Evolutionary conservation across 345 rosid genomes (phyloP).

Genomic region (Eucalyptus virginea): DNA sequence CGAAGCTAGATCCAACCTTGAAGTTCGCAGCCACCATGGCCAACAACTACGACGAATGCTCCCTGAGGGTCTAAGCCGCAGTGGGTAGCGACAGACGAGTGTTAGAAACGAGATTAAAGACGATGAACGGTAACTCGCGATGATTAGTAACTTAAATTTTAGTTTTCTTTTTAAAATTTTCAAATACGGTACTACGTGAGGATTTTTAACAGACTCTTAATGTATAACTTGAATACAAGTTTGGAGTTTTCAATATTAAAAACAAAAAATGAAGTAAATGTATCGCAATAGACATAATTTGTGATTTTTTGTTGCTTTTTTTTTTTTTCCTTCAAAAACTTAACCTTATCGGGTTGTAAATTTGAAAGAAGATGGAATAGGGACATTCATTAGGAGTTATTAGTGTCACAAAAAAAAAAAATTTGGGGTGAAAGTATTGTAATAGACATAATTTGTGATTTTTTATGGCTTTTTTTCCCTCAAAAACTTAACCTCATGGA

Average conservation of each 20-base stretch:
- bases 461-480: no score
- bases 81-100: background rate
- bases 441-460: no score
- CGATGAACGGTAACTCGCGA: rapidly evolving
- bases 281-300: no score
- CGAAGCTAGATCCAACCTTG: background rate
- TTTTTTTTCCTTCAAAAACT: no score
- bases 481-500: background rate
- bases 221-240: rapidly evolving
- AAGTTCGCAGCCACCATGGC: background rate
- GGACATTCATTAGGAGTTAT: no score
- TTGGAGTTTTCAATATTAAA: rapidly evolving
- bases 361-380: no score
- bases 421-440: no score
- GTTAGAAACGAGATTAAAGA: background rate
- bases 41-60: background rate
- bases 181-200: rapidly evolving
- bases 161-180: no score
- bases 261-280: rapidly evolving
- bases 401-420: no score
- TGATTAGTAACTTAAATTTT: background rate
- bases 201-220: background rate
- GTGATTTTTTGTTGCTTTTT: no score
- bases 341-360: background rate
- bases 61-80: background rate